Evolutionary conservation across 192 early-diverging fungal species (phyloP).

Genomic region (Coemansia sp.): DNA sequence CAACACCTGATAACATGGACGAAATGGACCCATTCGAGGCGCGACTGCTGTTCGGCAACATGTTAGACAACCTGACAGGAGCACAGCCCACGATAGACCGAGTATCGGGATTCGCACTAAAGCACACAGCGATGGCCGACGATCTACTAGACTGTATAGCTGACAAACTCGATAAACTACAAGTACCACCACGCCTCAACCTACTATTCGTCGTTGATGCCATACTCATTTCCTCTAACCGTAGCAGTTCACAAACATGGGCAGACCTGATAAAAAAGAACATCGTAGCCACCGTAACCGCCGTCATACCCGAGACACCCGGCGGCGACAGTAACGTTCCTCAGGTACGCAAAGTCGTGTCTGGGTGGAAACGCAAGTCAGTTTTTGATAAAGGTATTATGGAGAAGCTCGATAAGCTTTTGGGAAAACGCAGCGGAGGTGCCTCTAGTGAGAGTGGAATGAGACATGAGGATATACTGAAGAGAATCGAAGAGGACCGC

Average conservation of each 20-base stretch:
- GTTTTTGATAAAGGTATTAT: conserved; percentile 23
- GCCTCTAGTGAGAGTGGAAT: conserved; percentile 30
- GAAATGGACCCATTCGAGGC: conserved; percentile 59
- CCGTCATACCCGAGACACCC: conserved; percentile 41
- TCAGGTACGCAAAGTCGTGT: conserved; percentile 38
- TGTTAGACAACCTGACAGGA: conserved; percentile 54
- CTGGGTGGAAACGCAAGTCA: conserved; percentile 35
- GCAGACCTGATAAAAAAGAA: conserved; percentile 39
- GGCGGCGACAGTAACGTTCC: conserved; percentile 52
- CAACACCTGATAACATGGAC: conserved; percentile 29
- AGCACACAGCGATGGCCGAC: conserved; percentile 43
- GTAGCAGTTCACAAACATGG: conserved; percentile 20
- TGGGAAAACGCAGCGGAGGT: conserved; percentile 25
- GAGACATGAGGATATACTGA: conserved; percentile 55
- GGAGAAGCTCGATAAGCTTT: conserved; percentile 24
- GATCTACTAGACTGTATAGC: conserved; percentile 54
- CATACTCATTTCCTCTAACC: conserved; percentile 29
- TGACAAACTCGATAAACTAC: conserved; percentile 51
- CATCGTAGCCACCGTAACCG: conserved; percentile 26
- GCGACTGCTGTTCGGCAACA: conserved; percentile 55
- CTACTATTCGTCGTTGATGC: conserved; percentile 56
- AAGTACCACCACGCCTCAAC: conserved; percentile 52
- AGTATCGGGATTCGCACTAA: conserved; percentile 48
- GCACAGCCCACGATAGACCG: conserved; percentile 52
- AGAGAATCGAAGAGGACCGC: conserved; percentile 61